Percentiles rank a stretch among this genome's conserved stretches.
Evolutionary conservation across 1,139 yeast species (phyloP).

Genomic region (Sugiyamaella novakii): DNA sequence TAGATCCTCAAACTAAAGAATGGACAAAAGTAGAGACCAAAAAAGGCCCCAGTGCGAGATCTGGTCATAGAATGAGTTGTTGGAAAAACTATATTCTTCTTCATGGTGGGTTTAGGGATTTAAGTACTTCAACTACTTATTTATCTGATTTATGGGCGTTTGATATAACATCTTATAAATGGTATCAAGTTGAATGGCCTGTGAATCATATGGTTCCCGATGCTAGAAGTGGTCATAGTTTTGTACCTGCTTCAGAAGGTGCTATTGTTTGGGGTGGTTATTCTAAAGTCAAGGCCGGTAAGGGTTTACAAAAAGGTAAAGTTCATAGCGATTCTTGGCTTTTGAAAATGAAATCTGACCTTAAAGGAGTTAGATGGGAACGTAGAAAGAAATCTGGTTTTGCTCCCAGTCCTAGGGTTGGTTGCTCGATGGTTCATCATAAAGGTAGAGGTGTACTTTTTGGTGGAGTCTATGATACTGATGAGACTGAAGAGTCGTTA

Average conservation of each 20-base stretch:
- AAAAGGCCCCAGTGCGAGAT: conserved; percentile 79
- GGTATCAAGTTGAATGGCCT: conserved; percentile 90
- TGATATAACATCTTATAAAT: conserved; percentile 83
- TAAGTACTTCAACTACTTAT: conserved; percentile 82
- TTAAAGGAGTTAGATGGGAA: conserved; percentile 82
- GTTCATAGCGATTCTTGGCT: conserved; percentile 88
- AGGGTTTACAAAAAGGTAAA: conserved; percentile 89
- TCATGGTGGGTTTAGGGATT: conserved; percentile 92
- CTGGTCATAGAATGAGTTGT: conserved; percentile 86
- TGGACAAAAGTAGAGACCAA: conserved; percentile 86
- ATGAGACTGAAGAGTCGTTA: conserved; percentile 90
- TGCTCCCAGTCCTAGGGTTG: conserved; percentile 91
- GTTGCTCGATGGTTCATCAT: conserved; percentile 86
- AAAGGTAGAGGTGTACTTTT: conserved; percentile 90
- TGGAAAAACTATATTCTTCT: conserved; percentile 89
- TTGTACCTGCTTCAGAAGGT: conserved; percentile 81
- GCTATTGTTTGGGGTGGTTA: conserved; percentile 92
- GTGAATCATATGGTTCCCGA: conserved; percentile 81
- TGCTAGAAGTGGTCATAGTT: conserved; percentile 90
- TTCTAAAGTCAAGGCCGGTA: conserved; percentile 86
- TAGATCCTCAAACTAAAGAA: conserved; percentile 80
- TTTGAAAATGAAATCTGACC: conserved; percentile 82
- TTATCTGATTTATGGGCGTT: conserved; percentile 88
- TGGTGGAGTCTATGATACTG: conserved; percentile 95
- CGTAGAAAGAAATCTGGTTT: conserved; percentile 86